Conservation (phyloP, 1,284 basidiomycete species). For the Cerioporus squamosus region DNA sequence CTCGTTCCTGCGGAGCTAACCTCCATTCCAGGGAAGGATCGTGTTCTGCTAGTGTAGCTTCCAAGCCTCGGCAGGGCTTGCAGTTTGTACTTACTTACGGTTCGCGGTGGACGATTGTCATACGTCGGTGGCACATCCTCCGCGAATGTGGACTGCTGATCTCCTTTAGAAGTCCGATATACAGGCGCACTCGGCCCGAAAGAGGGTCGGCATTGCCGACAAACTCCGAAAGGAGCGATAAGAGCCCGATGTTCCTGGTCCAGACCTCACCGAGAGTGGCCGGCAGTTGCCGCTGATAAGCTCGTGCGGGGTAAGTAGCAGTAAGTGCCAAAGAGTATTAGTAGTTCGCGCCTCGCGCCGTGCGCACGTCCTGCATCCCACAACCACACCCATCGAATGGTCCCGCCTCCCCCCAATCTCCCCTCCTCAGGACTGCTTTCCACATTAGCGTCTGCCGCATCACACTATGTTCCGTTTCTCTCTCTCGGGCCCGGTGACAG, state of each 20-base stretch:
- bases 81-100: too few species aligned
- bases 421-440: slow-evolving; percentile 47
- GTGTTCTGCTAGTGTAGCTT: too few species aligned
- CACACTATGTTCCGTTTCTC: slow-evolving; percentile 49
- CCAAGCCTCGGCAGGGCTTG: too few species aligned
- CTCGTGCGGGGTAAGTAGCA: slow-evolving; percentile 16
- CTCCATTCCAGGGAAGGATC: too few species aligned
- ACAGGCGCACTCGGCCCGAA: neutral
- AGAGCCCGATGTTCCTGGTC: slow-evolving; percentile 3
- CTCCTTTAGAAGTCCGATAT: too few species aligned
- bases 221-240: slow-evolving; percentile 3
- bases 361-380: slow-evolving; percentile 8
- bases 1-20: too few species aligned
- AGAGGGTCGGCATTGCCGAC: neutral
- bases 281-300: slow-evolving; percentile 23
- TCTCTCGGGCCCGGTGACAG: slow-evolving; percentile 17
- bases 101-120: neutral
- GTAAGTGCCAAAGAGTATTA: neutral
- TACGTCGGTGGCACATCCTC: too few species aligned
- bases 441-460: too few species aligned
- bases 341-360: slow-evolving; percentile 13
- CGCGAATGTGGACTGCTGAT: too few species aligned
- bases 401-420: slow-evolving; percentile 29
- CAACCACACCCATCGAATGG: slow-evolving; percentile 34
- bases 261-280: neutral